Percentiles rank a stretch among this genome's conserved stretches.
These are phyloP conservation scores for Chenopodium quinoa DNA, from an alignment of 148 eudicot genomes.

Conservation along the genomic window DNA sequence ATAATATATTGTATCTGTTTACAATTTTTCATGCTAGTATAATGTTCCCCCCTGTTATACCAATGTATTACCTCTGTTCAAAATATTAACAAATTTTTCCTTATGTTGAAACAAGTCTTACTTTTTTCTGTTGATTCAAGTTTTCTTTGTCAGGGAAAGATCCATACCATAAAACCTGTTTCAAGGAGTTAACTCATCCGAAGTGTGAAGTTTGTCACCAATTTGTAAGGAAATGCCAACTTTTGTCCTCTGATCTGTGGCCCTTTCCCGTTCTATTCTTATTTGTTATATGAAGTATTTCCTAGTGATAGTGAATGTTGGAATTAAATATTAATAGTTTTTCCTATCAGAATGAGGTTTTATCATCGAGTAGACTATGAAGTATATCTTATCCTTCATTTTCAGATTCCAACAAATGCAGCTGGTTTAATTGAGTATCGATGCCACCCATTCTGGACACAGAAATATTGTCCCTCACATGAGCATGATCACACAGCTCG, in stretches of 20 bases:
- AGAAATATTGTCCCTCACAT: conserved; percentile 95
- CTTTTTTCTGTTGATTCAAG: conserved; percentile 71
- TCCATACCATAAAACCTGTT: conserved; percentile 90
- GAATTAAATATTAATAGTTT: background rate
- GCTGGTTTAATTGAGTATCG: conserved; percentile 91
- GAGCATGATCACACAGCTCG: conserved; percentile 85
- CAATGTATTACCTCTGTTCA: background rate
- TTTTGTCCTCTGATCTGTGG: background rate
- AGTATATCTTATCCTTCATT: background rate
- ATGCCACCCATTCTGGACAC: conserved; percentile 98
- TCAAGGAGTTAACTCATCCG: conserved; percentile 85
- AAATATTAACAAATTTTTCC: background rate
- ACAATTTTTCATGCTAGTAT: background rate
- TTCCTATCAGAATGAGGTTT: background rate
- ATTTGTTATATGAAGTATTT: background rate
- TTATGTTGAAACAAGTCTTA: conserved; percentile 34
- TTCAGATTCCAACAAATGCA: conserved; percentile 87
- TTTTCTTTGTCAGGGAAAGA: conserved; percentile 92
- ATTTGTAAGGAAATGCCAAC: conserved; percentile 61
- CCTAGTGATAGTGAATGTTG: background rate
- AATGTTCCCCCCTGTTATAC: background rate
- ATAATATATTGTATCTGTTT: background rate
- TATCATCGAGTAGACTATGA: background rate
- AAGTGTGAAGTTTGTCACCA: conserved; percentile 94
- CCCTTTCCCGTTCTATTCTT: background rate